These are phyloP conservation scores for Yamadazyma taylorii DNA, from an alignment of 1,139 yeast species.

Conservation along the genomic window DNA sequence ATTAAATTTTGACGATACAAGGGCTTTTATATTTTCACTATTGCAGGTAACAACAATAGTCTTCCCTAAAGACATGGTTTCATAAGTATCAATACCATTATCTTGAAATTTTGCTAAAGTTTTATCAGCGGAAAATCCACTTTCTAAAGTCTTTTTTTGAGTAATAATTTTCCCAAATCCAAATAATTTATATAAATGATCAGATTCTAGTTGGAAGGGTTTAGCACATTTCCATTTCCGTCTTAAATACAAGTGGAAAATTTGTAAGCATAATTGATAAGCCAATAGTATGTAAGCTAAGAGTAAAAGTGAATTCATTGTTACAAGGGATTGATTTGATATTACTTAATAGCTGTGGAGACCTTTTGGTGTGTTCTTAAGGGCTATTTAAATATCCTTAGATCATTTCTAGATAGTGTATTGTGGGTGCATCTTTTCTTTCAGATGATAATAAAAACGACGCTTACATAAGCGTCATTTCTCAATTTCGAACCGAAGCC, in stretches of 20 bases:
- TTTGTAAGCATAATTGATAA: not conserved
- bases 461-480: no score
- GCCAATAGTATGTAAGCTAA: not conserved
- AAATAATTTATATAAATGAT: constrained; percentile 2
- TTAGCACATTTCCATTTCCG: constrained; percentile 2
- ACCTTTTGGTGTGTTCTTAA: no score
- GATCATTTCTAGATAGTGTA: no score
- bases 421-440: no score
- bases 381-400: no score
- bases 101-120: constrained; percentile 1
- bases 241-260: constrained; percentile 1
- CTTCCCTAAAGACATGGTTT: constrained; percentile 20
- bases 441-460: no score
- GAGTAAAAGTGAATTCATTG: not conserved
- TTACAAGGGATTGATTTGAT: no score
- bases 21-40: constrained; percentile 39
- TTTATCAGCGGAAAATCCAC: constrained; percentile 1
- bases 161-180: constrained; percentile 4
- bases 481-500: no score
- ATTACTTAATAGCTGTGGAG: no score
- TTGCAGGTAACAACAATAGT: constrained; percentile 25
- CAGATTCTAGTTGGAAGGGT: constrained; percentile 1
- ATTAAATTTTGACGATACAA: constrained; percentile 42
- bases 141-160: not conserved
- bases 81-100: constrained; percentile 18